Evolutionary conservation across 139 green algal genomes (phyloP).

Genomic region (Coelastrella sp.): DNA sequence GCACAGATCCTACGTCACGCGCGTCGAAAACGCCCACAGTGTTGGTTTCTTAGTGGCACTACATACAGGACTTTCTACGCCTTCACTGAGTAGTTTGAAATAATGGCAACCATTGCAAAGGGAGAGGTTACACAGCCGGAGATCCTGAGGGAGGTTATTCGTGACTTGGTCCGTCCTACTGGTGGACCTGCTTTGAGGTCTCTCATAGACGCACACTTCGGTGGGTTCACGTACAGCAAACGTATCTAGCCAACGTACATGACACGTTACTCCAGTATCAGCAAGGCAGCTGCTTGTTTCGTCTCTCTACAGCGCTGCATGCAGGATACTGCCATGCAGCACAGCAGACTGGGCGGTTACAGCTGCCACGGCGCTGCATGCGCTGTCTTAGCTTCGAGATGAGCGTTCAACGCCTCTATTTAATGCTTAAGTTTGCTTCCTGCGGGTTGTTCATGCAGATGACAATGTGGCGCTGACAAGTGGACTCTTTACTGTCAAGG

Average conservation of each 20-base stretch:
- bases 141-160: conserved; percentile 22
- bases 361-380: no score
- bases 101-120: background rate
- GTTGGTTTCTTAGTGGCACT: background rate
- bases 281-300: no score
- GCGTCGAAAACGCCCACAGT: background rate
- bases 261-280: no score
- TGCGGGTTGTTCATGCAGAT: background rate
- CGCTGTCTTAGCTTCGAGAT: no score
- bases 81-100: background rate
- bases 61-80: background rate
- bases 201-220: background rate
- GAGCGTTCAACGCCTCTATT: background rate
- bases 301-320: no score
- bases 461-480: conserved; percentile 6
- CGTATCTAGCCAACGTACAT: no score
- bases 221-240: no score
- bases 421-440: background rate
- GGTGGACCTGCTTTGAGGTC: background rate
- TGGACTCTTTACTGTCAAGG: conserved; percentile 17
- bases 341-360: no score
- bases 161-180: background rate
- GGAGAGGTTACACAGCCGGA: conserved; percentile 20
- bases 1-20: background rate
- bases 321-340: no score